These are phyloP conservation scores for Hibiscus mutabilis DNA, from an alignment of 345 rosid genomes.

Conservation along the genomic window DNA sequence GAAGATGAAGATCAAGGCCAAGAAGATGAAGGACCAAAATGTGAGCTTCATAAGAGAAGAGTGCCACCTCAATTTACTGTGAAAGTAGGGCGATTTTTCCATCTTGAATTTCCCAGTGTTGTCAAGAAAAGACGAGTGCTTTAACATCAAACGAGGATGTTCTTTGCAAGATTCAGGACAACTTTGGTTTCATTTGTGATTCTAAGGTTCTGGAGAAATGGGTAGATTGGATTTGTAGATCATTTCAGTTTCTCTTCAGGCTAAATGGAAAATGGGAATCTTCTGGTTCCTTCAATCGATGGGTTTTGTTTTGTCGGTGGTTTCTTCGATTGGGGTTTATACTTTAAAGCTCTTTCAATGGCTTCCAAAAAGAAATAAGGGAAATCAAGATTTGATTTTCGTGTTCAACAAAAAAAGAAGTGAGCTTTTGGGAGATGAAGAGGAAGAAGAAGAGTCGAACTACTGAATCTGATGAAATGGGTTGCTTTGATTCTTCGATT, in stretches of 20 bases:
- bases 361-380: background rate
- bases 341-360: background rate
- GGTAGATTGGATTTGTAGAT: background rate
- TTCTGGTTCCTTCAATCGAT: background rate
- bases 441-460: slow-evolving; percentile 19
- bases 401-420: slow-evolving; percentile 9
- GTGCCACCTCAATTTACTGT: slow-evolving; percentile 59
- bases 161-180: too few species aligned
- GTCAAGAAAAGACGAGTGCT: slow-evolving; percentile 46
- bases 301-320: background rate
- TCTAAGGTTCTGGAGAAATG: background rate
- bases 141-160: too few species aligned
- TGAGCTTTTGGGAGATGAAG: background rate
- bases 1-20: slow-evolving; percentile 67
- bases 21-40: slow-evolving; percentile 76
- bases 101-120: slow-evolving; percentile 88
- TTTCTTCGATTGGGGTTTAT: background rate
- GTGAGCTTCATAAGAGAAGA: slow-evolving; percentile 69
- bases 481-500: background rate
- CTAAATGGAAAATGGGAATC: background rate
- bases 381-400: background rate
- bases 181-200: background rate
- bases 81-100: slow-evolving; percentile 63
- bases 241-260: background rate
- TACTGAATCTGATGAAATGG: slow-evolving; percentile 10